Base-by-base conservation (phyloP, 1,284 basidiomycete species). In the Amylostereum chailletii region DNA sequence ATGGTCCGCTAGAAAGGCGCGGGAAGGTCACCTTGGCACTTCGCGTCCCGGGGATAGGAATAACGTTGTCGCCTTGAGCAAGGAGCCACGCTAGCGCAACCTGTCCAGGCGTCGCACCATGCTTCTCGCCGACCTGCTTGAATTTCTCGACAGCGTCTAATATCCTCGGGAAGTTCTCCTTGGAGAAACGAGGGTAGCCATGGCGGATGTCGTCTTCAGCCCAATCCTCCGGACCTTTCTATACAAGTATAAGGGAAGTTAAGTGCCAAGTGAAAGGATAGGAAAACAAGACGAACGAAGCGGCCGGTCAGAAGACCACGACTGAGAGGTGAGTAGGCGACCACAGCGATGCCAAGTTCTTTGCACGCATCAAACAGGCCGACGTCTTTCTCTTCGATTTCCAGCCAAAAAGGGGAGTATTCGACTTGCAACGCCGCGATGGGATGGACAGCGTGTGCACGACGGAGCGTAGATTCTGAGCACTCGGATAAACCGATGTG, bases 401-500 rank as follows among this genome's bases (percentile, higher is more conserved):
- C 70, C 32, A 73, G 67, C 11, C 71, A 71, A 66, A 81, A 84
- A 0, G 83, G 79, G 2, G 77, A 81, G 55, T 76, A 79, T 61
- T 86, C 83, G 33, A 83, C 65, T 62, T 86, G 80, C 29, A 85
- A 64, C 3, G 78, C 80, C 2, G 77, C 62, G 53, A 86, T 78
- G 1, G 77, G 78, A 54, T 79, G 76, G 4, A 81, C 70, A 11
- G 75, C 74, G 53, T 79, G 72, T 3, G 85, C 85, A 41, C 82
- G 77, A 4, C 81, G 73, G 9, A 88, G 71, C 0, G 80, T 81
- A 1, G 63, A 66, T 1, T 74, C 72, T 1, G 74, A 76, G 50
- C 73, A 71, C 58, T 87, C 84, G 44, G 78, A 83, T 26, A 85
- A 65, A 0, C 83, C 82, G 26, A 86, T 63, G 58, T 79, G 73